Evolutionary conservation across 1,284 basidiomycete species (phyloP), one percentile per base, ranked within the genome.

Genomic region (Papiliotrema fonsecae): DNA sequence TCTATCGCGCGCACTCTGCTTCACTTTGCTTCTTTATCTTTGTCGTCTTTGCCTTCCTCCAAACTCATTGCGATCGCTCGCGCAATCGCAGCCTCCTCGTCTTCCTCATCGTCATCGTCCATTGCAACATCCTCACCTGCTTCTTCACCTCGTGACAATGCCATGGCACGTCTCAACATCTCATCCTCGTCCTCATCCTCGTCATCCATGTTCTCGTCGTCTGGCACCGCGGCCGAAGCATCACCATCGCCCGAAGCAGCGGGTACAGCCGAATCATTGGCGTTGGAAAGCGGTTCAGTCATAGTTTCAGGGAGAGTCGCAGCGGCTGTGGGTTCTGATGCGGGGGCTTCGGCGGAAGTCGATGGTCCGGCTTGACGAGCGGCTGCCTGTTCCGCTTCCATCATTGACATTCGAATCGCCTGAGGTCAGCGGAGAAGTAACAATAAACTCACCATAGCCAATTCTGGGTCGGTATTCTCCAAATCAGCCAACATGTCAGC

Each of bases 401-500:
- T 89, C 79, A 98, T 84, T 0, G 93, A 97, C 85, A 98, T 90
- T 34, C 94, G 87, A 37, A 98, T 79, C 11, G 92, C 94, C 91
- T 96, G 62, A 38, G 21, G 37, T 25, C 71, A 75, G 51, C 53
- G 16, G 19, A 19, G 36, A 14, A 30, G 42, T 24, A n/a, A 32
- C 21, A 21, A 18, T 14, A 11, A 3, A 69, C 75, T 50, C 51
- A 91, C 92, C 92, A 97, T 93, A 2, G 96, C 96, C 47, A 98
- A 78, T 69, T 98, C 94, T 0, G 96, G 96, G 72, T 97, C 94
- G 60, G 96, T 79, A 65, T 83, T 89, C 2, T 98, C 94, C 16
- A 98, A 84, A 43, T 62, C 62, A 3, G 55, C 67, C 40, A 88
- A 91, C 61, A 91, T 91, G 55, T 81, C 80, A 49, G 79, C 82